Percentiles rank a stretch among this genome's conserved stretches.
Conservation (phyloP, 2,329 filamentous ascomycete genomes). For the Chrysoporthe austroafricana region DNA sequence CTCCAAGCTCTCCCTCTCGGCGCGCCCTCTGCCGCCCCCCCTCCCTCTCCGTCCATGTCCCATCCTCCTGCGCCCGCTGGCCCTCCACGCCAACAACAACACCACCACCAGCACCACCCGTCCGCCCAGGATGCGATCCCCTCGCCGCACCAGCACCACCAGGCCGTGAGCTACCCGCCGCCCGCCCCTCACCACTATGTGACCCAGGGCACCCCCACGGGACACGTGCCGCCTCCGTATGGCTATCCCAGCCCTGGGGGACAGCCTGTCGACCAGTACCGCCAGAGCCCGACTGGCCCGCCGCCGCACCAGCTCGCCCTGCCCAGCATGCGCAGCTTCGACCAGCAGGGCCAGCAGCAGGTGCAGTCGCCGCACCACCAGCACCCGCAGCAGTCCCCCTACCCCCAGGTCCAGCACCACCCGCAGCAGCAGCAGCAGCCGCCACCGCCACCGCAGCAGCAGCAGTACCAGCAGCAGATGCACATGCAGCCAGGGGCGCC, state of each 20-base stretch:
- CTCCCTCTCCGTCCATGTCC: constrained; percentile 27
- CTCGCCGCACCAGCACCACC: constrained; percentile 22
- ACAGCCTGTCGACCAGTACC: constrained; percentile 32
- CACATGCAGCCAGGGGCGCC: constrained; percentile 37
- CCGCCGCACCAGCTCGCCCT: constrained; percentile 30
- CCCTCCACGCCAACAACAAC: constrained; percentile 29
- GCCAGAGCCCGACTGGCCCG: constrained; percentile 26
- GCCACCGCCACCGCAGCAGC: constrained; percentile 31
- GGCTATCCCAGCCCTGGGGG: constrained; percentile 26
- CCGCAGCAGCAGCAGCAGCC: constrained; percentile 25
- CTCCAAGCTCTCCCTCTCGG: constrained; percentile 1
- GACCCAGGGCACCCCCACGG: constrained; percentile 20
- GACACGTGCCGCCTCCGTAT: constrained; percentile 27
- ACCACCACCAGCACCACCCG: constrained; percentile 24
- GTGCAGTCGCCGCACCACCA: constrained; percentile 24
- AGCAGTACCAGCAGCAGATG: constrained; percentile 32
- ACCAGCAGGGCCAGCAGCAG: constrained; percentile 30
- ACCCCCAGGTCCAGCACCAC: constrained; percentile 22
- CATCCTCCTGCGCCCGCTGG: constrained; percentile 23
- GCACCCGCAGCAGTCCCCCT: constrained; percentile 28
- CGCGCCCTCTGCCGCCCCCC: constrained; percentile 18
- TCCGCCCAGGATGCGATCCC: constrained; percentile 22
- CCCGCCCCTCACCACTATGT: constrained; percentile 29
- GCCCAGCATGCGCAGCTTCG: constrained; percentile 36
- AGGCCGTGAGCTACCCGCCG: constrained; percentile 21